These are phyloP conservation scores for Ascochyta koolunga DNA, from an alignment of 2,329 filamentous ascomycete species.

Conservation along the genomic window DNA sequence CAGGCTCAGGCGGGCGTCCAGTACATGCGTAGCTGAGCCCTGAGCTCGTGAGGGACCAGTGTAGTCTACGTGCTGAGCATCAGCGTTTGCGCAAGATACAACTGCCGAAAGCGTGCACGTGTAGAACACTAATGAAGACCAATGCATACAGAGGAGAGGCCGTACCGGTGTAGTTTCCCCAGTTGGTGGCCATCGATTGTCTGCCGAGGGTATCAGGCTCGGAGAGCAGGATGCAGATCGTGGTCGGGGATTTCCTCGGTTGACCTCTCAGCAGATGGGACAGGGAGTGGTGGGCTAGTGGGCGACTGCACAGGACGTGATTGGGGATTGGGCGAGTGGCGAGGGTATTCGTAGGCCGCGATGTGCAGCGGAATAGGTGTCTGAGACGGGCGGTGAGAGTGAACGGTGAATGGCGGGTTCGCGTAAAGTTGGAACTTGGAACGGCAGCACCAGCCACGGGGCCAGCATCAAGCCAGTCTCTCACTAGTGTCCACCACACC, in stretches of 20 bases:
- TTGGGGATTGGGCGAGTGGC: constrained; percentile 19
- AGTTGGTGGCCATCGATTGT: constrained; percentile 39
- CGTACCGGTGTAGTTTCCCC: constrained; percentile 43
- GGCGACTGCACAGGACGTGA: constrained; percentile 7
- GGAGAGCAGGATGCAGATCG: constrained; percentile 30
- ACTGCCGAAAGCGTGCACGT: constrained; percentile 20
- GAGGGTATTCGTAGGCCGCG: constrained; percentile 22
- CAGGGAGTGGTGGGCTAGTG: constrained; percentile 2
- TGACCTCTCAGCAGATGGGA: constrained; percentile 14
- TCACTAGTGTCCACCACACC: constrained; percentile 25
- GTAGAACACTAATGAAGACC: neutral
- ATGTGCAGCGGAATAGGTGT: constrained; percentile 14
- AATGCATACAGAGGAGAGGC: constrained; percentile 14
- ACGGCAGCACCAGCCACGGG: neutral
- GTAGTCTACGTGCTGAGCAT: constrained; percentile 40
- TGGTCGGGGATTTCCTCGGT: constrained; percentile 21
- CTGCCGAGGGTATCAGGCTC: constrained; percentile 12
- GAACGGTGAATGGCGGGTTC: constrained; percentile 16
- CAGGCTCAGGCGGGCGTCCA: constrained; percentile 45
- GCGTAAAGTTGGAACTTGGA: constrained; percentile 5
- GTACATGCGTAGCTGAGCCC: constrained; percentile 45
- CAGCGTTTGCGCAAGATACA: constrained; percentile 21
- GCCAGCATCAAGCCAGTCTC: constrained; percentile 6
- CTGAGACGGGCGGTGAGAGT: constrained; percentile 22
- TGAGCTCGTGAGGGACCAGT: constrained; percentile 44